Evolutionary conservation across 2,329 filamentous ascomycete genomes (phyloP), one percentile per base, ranked within the genome.

Genomic region (Colletotrichum neosansevieriae): DNA sequence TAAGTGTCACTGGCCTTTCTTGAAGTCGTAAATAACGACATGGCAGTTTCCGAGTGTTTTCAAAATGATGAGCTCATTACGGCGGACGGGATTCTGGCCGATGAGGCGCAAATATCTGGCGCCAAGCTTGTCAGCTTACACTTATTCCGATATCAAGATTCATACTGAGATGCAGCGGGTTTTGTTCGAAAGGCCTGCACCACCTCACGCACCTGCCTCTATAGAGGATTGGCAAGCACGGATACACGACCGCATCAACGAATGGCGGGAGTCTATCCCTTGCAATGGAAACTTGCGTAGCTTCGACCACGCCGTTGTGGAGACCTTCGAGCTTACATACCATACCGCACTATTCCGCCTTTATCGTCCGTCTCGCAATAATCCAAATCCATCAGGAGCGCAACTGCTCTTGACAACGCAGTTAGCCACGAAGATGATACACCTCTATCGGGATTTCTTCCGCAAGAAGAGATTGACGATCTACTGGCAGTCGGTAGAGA

Each of bases 401-500:
- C 51, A 56, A 13, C 21, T 56, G 4, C 19, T 56, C 1, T 32
- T 17, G 51, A 29, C 51, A 9, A 12, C 51, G 15, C 51, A 56
- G 17, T 56, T 34, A 17, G 51, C 34, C 32, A 56, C 19, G 3
- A 56, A 56, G 12, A 56, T 40, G 51, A 56, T 56, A 38, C 51
- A 54, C 13, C 51, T 56, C 1, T 56, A 40, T 12, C 51, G 51
- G 17, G 34, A 56, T 2, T 56, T 56, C 17, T 56, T 56, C 13
- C 17, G 51, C 51, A 15, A 32, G 32, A 40, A 54, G 34, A 24
- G 34, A 40, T 10, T 56, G 32, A 40, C 51, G 24, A 56, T 56
- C 6, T 56, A 56, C 17, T 56, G 51, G 34, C 51, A 40, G 19
- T 36, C 51, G 6, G 51, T 56, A n/a, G 51, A 40, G 51, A 56